Conservation (phyloP, 2,329 filamentous ascomycete genomes). For the Epichloe sp. region DNA sequence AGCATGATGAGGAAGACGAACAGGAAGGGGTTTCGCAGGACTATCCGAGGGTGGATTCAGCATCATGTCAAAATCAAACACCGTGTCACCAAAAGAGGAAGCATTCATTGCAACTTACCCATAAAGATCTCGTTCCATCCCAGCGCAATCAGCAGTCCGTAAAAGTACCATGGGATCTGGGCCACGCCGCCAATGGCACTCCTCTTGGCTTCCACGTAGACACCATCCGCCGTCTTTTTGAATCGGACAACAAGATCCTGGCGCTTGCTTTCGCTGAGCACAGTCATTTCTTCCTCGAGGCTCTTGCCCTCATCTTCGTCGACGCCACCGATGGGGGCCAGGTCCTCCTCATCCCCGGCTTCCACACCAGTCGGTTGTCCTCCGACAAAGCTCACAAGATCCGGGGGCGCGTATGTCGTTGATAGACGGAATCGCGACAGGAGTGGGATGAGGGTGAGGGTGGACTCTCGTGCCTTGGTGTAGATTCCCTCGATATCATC, state of each 20-base stretch:
- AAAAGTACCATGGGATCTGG: constrained; percentile 91
- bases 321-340: constrained; percentile 78
- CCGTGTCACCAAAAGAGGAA: too few species aligned
- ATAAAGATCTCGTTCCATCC: constrained; percentile 99
- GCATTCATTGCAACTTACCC: constrained; percentile 42
- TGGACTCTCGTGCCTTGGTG: constrained; percentile 83
- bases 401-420: constrained; percentile 66
- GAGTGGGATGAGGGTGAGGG: constrained; percentile 78
- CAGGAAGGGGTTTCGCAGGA: constrained; percentile 84
- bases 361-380: constrained; percentile 61
- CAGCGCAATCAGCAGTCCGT: constrained; percentile 71
- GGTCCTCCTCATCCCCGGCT: constrained; percentile 77
- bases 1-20: constrained; percentile 77
- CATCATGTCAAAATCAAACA: too few species aligned
- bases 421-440: constrained; percentile 72
- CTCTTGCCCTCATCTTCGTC: constrained; percentile 93
- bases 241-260: constrained; percentile 88
- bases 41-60: constrained; percentile 30
- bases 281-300: constrained; percentile 88
- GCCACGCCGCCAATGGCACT: constrained; percentile 92
- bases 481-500: constrained; percentile 97
- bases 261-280: constrained; percentile 80
- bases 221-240: constrained; percentile 96
- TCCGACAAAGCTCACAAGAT: constrained; percentile 77
- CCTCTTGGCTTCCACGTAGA: constrained; percentile 95